phyloP scores from a whole-genome alignment of 306 rosid species.

The Elaeagnus macrophylla region DNA sequence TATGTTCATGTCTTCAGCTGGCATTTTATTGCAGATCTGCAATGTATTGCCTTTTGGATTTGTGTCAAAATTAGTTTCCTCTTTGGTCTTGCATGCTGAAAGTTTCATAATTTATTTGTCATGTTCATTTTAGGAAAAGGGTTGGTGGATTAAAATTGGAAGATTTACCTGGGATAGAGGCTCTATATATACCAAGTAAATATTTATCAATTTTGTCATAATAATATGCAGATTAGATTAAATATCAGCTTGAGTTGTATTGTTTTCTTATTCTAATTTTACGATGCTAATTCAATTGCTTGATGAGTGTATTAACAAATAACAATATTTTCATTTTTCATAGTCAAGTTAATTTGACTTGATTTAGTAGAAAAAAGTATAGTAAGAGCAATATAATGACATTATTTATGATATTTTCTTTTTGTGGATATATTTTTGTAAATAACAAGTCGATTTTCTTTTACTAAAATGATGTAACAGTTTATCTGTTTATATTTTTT shows the following conservation, averaged over 20 bases:
- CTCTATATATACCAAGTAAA: slow-evolving; percentile 77
- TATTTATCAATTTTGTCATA: slow-evolving; percentile 11
- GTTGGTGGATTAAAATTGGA: slow-evolving; percentile 91
- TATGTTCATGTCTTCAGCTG: no score
- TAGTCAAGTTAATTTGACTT: slow-evolving; percentile 5
- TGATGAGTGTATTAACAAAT: neutral
- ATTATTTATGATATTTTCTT: neutral
- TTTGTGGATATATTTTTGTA: neutral
- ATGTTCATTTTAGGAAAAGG: slow-evolving; percentile 52
- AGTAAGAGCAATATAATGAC: neutral
- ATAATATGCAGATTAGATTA: slow-evolving; percentile 6
- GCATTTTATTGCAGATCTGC: no score
- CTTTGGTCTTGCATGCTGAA: no score
- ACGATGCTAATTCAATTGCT: slow-evolving; percentile 2
- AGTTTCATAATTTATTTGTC: no score
- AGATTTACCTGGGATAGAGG: slow-evolving; percentile 76
- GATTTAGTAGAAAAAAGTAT: neutral
- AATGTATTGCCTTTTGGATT: no score
- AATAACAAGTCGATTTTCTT: neutral
- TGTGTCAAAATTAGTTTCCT: no score
- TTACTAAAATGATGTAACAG: no score
- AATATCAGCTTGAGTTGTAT: neutral
- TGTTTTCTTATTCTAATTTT: neutral
- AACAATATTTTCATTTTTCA: slow-evolving; percentile 11
- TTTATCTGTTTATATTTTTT: no score